Evolutionary conservation across 192 early-diverging fungal genomes (phyloP), one percentile per base, ranked within the genome.

Genomic region (Coemansia sp.): DNA sequence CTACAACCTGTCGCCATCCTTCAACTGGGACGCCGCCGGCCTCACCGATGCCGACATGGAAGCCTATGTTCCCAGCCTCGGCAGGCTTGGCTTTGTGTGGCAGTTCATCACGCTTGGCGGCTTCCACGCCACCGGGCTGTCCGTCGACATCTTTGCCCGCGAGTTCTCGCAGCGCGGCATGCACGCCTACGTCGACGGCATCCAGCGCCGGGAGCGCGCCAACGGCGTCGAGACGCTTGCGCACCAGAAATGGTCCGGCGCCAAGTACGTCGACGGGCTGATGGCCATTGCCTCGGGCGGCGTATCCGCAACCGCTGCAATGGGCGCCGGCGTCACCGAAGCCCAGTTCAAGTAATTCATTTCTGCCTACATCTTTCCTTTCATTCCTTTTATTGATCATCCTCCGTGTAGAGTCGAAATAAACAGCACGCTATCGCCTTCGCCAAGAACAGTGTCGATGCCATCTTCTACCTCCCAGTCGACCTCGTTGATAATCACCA

Each of bases 351-450:
- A 82, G 64, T 82, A 70, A 64, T 23, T 16, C 16, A 16, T 23
- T 53, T 53, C 14, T 21, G 23, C 7, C 23, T 26, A 26, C 7
- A 7, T 39, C 4, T 44, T 15, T 26, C 14, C 18, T 12, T 15
- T 5, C 26, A 10, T 36, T 35, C 8, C 9, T 2, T 65, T 52
- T 16, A 8, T 26, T 26, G 44, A 5, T 23, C 59, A 99, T 26
- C 98, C 98, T 21, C 98, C 98, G 71, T 99, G 97, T 49, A 99
- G 72, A n/a, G 98, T 99, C 21, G 93, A 95, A 66, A 99, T 98
- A 78, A 99, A 98, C 24, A 93, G 88, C 56, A 99, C 90, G 39
- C 84, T 80, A 74, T 98, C 96, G 33, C 81, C 75, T 49, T 92
- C 81, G 68, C 93, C 66, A 43, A 99, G 63, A 62, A 84, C 73